phyloP scores from a whole-genome alignment of 148 eudicot species.

The Rhododendron ferrugineum region DNA sequence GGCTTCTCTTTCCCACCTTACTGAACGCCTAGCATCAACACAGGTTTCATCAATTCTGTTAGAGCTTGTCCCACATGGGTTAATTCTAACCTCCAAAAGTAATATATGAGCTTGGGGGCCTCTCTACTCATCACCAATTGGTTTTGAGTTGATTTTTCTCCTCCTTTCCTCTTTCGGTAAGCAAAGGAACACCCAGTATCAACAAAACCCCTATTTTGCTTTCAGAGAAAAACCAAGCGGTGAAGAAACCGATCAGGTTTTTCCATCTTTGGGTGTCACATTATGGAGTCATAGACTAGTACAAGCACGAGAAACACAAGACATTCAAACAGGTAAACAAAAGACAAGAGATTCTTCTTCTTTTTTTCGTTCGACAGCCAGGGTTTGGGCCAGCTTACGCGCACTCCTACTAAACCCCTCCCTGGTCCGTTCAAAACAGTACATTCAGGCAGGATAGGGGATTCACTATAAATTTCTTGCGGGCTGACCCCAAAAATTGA shows the following conservation, averaged over 20 bases:
- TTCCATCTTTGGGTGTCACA: not conserved
- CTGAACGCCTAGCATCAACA: not conserved
- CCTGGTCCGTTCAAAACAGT: no score
- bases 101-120: not conserved
- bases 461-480: no score
- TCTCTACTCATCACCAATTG: not conserved
- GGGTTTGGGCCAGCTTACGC: no score
- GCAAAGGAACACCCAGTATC: not conserved
- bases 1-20: not conserved
- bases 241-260: not conserved
- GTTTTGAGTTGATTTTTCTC: not conserved
- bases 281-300: not conserved
- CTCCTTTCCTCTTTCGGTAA: not conserved
- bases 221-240: not conserved
- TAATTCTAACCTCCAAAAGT: not conserved
- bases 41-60: not conserved
- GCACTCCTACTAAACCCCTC: no score
- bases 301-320: not conserved
- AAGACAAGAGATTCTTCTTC: not conserved
- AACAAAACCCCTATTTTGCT: not conserved
- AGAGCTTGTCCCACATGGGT: not conserved
- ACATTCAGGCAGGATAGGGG: no score
- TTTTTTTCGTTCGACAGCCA: no score
- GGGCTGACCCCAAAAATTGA: no score
- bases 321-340: not conserved